phyloP scores from a whole-genome alignment of 345 rosid genomes.

The Salix udensis region DNA sequence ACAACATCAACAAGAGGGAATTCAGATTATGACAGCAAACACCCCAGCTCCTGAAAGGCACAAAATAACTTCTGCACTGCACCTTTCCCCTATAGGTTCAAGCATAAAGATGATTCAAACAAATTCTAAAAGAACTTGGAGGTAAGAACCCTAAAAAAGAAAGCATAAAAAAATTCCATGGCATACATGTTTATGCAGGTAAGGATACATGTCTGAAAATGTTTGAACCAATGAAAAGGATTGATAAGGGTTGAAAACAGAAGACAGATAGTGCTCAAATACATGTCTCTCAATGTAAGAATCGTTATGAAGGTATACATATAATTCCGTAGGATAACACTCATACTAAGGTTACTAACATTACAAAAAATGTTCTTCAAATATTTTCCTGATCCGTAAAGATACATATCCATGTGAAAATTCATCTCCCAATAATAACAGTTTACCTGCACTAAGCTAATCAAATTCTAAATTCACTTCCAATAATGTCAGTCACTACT shows the following conservation, averaged over 20 bases:
- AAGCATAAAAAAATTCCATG: background rate
- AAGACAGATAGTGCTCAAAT: background rate
- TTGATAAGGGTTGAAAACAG: background rate
- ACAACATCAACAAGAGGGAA: conserved; percentile 84
- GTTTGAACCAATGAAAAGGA: background rate
- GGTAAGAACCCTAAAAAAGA: background rate
- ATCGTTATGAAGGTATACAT: background rate
- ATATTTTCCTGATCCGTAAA: background rate
- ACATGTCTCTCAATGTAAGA: background rate
- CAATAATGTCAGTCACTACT: no score
- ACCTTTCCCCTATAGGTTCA: conserved; percentile 63
- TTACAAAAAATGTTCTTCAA: background rate
- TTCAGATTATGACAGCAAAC: conserved; percentile 74
- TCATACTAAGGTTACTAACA: background rate
- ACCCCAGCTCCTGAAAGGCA: conserved; percentile 84
- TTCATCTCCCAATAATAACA: background rate
- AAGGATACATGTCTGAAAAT: no score
- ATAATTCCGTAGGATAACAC: background rate
- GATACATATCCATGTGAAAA: background rate
- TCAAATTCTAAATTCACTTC: background rate
- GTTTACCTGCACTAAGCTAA: background rate
- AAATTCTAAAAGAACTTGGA: conserved; percentile 5
- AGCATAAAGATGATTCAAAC: conserved; percentile 11
- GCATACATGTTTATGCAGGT: background rate
- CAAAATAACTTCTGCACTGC: conserved; percentile 72